These are phyloP conservation scores for Periconia sp. DNA, from an alignment of 2,329 filamentous ascomycete species.

Conservation along the genomic window DNA sequence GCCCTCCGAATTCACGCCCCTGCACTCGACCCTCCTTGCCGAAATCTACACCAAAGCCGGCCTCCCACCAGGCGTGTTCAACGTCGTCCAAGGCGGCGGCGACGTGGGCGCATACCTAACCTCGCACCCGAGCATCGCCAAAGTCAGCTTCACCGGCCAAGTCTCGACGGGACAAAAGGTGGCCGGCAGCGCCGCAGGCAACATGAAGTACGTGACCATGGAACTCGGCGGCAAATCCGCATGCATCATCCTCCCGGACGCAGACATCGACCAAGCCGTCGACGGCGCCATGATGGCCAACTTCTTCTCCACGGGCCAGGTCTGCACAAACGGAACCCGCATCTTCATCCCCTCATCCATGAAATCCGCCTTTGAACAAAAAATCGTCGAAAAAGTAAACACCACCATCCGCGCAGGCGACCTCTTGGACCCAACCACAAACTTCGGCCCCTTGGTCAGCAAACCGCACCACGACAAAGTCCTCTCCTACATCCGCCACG, in stretches of 20 bases:
- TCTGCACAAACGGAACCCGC: constrained; percentile 89
- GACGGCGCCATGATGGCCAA: constrained; percentile 93
- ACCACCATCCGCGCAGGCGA: constrained; percentile 68
- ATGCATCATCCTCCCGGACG: constrained; percentile 77
- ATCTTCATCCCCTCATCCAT: constrained; percentile 75
- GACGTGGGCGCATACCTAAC: constrained; percentile 76
- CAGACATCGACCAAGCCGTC: constrained; percentile 76
- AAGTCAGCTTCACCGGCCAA: constrained; percentile 89
- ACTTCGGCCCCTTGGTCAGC: constrained; percentile 83
- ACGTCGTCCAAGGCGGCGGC: constrained; percentile 79
- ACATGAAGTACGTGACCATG: constrained; percentile 91
- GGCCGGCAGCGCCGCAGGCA: constrained; percentile 70
- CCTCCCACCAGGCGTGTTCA: constrained; percentile 80
- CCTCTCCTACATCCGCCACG: constrained; percentile 72
- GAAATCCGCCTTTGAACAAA: constrained; percentile 68
- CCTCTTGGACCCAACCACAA: constrained; percentile 70
- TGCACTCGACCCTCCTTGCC: constrained; percentile 77
- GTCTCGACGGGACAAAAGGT: constrained; percentile 83
- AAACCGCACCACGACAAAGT: constrained; percentile 77
- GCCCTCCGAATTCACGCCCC: constrained; percentile 81
- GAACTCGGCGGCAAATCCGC: constrained; percentile 88
- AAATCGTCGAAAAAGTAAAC: constrained; percentile 69
- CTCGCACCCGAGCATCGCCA: constrained; percentile 71
- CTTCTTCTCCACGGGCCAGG: constrained; percentile 88
- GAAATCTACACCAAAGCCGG: constrained; percentile 78